Base-by-base conservation (phyloP, 768 basidiomycete genomes). In the Suillus plorans region DNA sequence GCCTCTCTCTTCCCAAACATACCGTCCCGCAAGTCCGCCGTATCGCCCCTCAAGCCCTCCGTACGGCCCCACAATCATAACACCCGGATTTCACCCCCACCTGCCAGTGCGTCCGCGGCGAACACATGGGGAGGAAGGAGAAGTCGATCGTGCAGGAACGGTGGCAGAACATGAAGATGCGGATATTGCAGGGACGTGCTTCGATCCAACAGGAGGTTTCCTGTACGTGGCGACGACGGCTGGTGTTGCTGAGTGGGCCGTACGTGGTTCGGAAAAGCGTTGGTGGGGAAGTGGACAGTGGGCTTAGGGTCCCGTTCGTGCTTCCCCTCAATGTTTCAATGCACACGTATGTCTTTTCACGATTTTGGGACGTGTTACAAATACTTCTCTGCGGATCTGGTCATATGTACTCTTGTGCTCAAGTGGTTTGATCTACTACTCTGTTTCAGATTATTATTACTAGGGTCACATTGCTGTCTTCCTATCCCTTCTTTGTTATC, bases 241-340 rank as follows among this genome's bases (percentile, higher is more conserved):
- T 64, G 86, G 87, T 44, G 80, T 95, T 31, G 89, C 87, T 8
- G 93, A 95, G 73, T 95, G 91, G 90, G 80, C 83, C 52, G 80
- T 95, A 61, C 80, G 84, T 25, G 89, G 89, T 5, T 85, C 86
- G 16, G 88, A 89, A 67, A 90, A 89, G 80, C 79, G 84, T 60
- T 92, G 89, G 89, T 92, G 88, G 87, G 77, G 80, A 52, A 83
- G 80, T 68, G 80, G 81, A 1, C 70, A 72, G 44, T 83, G 82
- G 79, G 81, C 77, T 41, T 58, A 58, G 3, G 2, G 22, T 16
- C 25, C 16, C n/a, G 36, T n/a, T 37, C 16, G n/a, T 22, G 22
- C n/a, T 22, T 58, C 22, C 22, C 56, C 9, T 41, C 57, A 3
- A 9, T 58, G 28, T 31, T 53, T 31, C 31, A 31, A 53, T 12